phyloP scores from a whole-genome alignment of 305 asterid species.

The Fraxinus sp. region DNA sequence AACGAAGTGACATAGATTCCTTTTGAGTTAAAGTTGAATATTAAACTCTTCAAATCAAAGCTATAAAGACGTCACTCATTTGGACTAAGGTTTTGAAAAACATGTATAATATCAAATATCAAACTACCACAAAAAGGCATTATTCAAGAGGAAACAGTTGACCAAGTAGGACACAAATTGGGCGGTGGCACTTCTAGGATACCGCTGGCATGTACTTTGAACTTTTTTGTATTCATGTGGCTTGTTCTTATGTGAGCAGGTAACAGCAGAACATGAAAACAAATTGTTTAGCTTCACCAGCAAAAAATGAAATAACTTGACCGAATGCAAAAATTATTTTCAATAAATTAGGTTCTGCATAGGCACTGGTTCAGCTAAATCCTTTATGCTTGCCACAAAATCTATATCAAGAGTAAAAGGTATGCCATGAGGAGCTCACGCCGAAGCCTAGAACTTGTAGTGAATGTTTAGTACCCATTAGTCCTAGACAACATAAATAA shows the following conservation, averaged over 20 bases:
- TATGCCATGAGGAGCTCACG: background rate
- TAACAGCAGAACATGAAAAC: background rate
- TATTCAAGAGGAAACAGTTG: background rate
- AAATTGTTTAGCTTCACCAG: background rate
- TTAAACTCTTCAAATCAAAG: background rate
- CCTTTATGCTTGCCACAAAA: background rate
- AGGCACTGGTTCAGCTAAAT: background rate
- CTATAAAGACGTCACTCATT: background rate
- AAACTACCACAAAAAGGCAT: background rate
- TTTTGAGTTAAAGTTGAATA: background rate
- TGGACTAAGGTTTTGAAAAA: background rate
- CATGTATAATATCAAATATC: background rate
- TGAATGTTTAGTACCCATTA: background rate
- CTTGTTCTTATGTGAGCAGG: background rate
- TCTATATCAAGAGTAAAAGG: background rate
- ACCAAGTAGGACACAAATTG: background rate
- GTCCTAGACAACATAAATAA: background rate
- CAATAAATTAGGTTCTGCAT: background rate
- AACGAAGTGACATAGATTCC: background rate
- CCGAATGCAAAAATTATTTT: background rate
- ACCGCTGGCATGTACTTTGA: background rate
- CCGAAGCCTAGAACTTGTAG: background rate
- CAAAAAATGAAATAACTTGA: background rate
- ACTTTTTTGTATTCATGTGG: background rate
- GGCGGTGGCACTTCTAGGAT: background rate